Evolutionary conservation across 75 land plant genomes (phyloP).

Genomic region (Selaginella moellendorffii): DNA sequence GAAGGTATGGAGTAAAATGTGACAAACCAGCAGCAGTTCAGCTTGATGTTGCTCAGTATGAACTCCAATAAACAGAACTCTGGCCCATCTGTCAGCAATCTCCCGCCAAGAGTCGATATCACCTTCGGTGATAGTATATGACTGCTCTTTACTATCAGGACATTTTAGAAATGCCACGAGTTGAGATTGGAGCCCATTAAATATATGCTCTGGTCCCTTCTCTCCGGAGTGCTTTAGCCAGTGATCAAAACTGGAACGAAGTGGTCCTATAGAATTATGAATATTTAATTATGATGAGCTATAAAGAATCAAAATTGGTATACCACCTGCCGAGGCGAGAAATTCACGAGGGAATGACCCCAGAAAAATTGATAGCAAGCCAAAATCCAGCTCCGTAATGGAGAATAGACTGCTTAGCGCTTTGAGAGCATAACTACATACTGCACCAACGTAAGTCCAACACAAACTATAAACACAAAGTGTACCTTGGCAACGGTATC

Average conservation of each 20-base stretch:
- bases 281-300: not conserved
- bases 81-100: slow-evolving; percentile 66
- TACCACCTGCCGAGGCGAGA: slow-evolving; percentile 49
- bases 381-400: slow-evolving; percentile 32
- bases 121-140: not conserved
- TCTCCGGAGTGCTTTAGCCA: not conserved
- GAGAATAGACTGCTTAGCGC: slow-evolving; percentile 39
- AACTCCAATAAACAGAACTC: slow-evolving; percentile 49
- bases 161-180: not conserved
- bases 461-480: not conserved
- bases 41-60: slow-evolving; percentile 15
- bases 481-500: slow-evolving; percentile 60
- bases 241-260: not conserved
- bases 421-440: slow-evolving; percentile 44
- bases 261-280: not conserved
- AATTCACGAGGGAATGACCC: slow-evolving; percentile 61
- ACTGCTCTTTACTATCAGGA: not conserved
- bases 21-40: slow-evolving; percentile 15
- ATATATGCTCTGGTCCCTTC: not conserved
- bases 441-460: slow-evolving; percentile 20
- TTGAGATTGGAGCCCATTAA: not conserved
- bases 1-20: not conserved
- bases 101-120: slow-evolving; percentile 54
- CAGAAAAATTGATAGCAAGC: slow-evolving; percentile 44
- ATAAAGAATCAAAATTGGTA: not conserved